Base-by-base conservation (phyloP, 176 grass and related monocot genomes). In the Oryza australiensis region DNA sequence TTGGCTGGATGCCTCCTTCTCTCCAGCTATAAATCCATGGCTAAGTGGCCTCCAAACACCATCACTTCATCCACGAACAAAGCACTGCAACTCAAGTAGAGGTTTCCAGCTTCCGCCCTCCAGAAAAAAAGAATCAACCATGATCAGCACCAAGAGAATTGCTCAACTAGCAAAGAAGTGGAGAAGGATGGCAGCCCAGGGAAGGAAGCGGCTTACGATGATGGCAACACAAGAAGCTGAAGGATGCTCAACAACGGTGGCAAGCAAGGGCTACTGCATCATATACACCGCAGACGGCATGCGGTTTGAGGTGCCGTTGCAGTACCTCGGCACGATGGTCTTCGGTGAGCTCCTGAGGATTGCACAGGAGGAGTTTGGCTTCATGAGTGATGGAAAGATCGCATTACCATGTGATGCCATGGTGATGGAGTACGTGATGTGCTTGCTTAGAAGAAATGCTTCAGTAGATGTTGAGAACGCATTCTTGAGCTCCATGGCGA, bases 291-390 rank as follows among this genome's bases (percentile, higher is more conserved):
- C 41, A 0, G 86, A 94, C 0, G 42, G 73, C 7, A 87, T 60
- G 71, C 70, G 86, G 62, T 91, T 94, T 16, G 70, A 89, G 87
- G 83, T 92, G 40, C 89, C 86, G 40, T 66, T 92, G 29, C 38
- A 12, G 0, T 90, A 80, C 64, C 89, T 94, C 0, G 43, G 69
- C 46, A 86, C 32, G 7, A 28, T 7, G 30, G 66, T 92, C 74
- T 75, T 94, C 67, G 16, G 49, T 49, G 82, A 83, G 70, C 76
- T 89, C 26, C 76, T 94, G 5, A 66, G 46, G 24, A 33, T 88
- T 32, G 82, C 88, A 0, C 68, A 65, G 69, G 89, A 96, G 53
- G 75, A 89, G 53, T 94, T 83, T 33, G 84, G 89, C 1, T 85
- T 87, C 35, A 34, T 82, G 9, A 12, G 26, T 7, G 73, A 78